A percentile compares a stretch with the other conserved stretches of the same genome.
Evolutionary conservation across 148 eudicot species (phyloP).

Genomic region (Suaeda aralocaspica): DNA sequence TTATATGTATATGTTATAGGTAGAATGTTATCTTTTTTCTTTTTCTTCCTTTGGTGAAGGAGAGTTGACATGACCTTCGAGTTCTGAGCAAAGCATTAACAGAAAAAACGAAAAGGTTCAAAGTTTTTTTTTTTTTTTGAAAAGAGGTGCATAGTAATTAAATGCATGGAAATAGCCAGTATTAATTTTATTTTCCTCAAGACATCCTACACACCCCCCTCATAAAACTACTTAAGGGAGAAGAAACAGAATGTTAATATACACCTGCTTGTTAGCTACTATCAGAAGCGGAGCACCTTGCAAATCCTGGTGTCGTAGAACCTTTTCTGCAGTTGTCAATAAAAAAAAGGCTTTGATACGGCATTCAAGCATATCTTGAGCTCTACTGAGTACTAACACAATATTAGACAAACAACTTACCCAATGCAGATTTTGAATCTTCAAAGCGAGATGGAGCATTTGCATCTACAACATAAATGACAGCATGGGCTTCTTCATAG

Average conservation of each 20-base stretch:
- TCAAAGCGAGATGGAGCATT: constrained; percentile 84
- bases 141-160: too few species aligned
- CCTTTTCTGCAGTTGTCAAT: constrained; percentile 59
- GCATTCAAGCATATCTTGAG: background rate
- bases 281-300: constrained; percentile 94
- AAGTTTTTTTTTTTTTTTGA: too few species aligned
- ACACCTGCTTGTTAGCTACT: constrained; percentile 94
- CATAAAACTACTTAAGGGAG: background rate
- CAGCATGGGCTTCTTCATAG: constrained; percentile 99
- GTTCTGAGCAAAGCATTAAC: too few species aligned
- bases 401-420: constrained; percentile 37
- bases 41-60: too few species aligned
- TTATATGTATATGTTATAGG: too few species aligned
- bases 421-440: constrained; percentile 90
- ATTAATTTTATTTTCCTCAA: too few species aligned
- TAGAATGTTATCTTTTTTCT: too few species aligned
- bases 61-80: too few species aligned
- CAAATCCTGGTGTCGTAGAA: constrained; percentile 89
- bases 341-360: background rate
- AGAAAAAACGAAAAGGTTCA: too few species aligned
- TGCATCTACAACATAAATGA: constrained; percentile 88
- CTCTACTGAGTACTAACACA: too few species aligned
- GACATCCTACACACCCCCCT: background rate
- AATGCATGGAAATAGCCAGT: too few species aligned
- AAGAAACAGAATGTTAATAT: constrained; percentile 6